A percentile compares a stretch with the other conserved stretches of the same genome.
Evolutionary conservation across 2,329 filamentous ascomycete genomes (phyloP).

Genomic region (Sclerotinia spermophila): DNA sequence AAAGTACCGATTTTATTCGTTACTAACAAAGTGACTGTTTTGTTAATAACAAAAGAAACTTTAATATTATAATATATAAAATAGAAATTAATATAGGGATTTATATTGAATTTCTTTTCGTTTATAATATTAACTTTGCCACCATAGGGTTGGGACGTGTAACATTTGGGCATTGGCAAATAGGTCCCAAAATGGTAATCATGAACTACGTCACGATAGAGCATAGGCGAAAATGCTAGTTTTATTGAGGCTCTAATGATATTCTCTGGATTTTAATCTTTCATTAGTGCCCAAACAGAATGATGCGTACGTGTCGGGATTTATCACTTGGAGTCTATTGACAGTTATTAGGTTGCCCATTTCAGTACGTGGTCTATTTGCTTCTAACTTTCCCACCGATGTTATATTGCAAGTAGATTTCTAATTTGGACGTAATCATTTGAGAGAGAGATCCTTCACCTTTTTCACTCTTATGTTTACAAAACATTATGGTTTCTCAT

Average conservation of each 20-base stretch:
- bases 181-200: neutral
- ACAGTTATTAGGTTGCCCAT: too few species aligned
- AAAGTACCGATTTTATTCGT: too few species aligned
- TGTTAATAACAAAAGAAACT: too few species aligned
- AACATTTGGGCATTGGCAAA: neutral
- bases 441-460: too few species aligned
- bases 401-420: neutral
- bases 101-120: too few species aligned
- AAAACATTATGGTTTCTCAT: neutral
- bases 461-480: neutral
- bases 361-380: neutral
- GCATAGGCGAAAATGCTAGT: neutral
- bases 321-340: too few species aligned
- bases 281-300: neutral
- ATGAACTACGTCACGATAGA: neutral
- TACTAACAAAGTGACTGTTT: too few species aligned
- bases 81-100: too few species aligned
- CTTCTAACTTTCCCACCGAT: neutral
- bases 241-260: neutral
- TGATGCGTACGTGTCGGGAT: accelerated
- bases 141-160: too few species aligned
- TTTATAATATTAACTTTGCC: too few species aligned
- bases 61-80: too few species aligned
- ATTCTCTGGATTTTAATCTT: neutral
- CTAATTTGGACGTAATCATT: too few species aligned